These are phyloP conservation scores for Acanthamoeba royreba DNA, from an alignment of 208 protist species.

Conservation along the genomic window DNA sequence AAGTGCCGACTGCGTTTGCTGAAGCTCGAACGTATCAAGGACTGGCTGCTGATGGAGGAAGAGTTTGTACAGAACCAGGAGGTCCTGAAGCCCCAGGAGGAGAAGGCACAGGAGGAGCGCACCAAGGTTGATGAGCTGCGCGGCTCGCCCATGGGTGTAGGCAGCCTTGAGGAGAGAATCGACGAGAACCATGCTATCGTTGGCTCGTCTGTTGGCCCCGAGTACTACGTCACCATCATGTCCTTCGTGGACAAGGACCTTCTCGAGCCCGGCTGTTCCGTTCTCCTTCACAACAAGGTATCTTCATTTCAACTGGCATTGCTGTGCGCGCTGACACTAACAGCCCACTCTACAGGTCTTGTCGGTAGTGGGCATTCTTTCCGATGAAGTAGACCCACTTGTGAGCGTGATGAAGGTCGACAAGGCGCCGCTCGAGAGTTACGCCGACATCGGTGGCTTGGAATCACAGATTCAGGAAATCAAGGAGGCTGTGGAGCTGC, in stretches of 20 bases:
- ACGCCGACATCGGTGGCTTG: constrained; percentile 99
- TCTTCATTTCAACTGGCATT: not conserved
- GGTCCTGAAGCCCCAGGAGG: constrained; percentile 84
- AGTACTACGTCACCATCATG: constrained; percentile 99
- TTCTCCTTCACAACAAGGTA: constrained; percentile 97
- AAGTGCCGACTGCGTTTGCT: constrained; percentile 97
- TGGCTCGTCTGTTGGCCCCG: constrained; percentile 88
- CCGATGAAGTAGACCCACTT: constrained; percentile 97
- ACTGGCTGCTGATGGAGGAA: constrained; percentile 99
- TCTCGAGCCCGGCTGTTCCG: constrained; percentile 95
- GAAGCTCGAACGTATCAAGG: constrained; percentile 97
- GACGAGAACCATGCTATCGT: constrained; percentile 99
- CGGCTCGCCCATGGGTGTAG: constrained; percentile 96
- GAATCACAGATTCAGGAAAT: constrained; percentile 99
- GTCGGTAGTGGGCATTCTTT: constrained; percentile 96
- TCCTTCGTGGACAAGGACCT: constrained; percentile 99
- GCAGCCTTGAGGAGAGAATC: constrained; percentile 99
- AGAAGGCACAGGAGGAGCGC: constrained; percentile 90
- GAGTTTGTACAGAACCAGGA: constrained; percentile 97
- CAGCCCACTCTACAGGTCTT: constrained; percentile 64
- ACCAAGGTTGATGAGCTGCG: constrained; percentile 96
- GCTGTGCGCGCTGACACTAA: not conserved
- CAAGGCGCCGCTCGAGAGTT: constrained; percentile 98
- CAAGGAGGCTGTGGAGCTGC: constrained; percentile 99
- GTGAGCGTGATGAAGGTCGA: constrained; percentile 99